Conservation (phyloP, 129 eudicot genomes). For the Chrysanthemum seticuspe region DNA sequence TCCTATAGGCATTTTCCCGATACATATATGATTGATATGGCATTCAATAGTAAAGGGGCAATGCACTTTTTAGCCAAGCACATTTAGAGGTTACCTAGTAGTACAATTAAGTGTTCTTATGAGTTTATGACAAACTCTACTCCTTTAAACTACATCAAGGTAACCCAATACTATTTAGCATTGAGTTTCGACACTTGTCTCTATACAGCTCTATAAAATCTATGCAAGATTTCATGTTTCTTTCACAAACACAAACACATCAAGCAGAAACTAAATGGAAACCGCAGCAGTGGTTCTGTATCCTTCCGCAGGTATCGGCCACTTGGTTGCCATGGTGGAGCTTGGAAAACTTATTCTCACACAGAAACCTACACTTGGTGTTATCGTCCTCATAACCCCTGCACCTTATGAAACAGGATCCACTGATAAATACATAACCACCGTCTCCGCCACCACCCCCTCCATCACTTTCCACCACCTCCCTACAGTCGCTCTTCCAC, state of each 20-base stretch:
- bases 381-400: slow-evolving; percentile 32
- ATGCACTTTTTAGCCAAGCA: no score
- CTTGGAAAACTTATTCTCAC: slow-evolving; percentile 44
- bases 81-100: no score
- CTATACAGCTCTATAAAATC: no score
- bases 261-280: background rate
- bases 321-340: slow-evolving; percentile 57
- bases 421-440: slow-evolving; percentile 35
- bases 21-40: no score
- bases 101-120: no score
- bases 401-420: slow-evolving; percentile 34
- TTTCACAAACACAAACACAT: background rate
- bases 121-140: no score
- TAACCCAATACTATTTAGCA: no score
- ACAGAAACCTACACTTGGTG: slow-evolving; percentile 29
- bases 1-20: no score
- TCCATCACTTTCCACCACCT: slow-evolving; percentile 50
- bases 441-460: slow-evolving; percentile 37
- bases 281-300: slow-evolving; percentile 34
- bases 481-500: slow-evolving; percentile 37
- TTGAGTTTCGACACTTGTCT: no score
- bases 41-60: no score
- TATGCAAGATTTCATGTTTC: background rate
- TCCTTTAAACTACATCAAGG: no score
- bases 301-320: slow-evolving; percentile 43